phyloP scores from a whole-genome alignment of 2,329 filamentous ascomycete species.

The Lachnellula suecica region DNA sequence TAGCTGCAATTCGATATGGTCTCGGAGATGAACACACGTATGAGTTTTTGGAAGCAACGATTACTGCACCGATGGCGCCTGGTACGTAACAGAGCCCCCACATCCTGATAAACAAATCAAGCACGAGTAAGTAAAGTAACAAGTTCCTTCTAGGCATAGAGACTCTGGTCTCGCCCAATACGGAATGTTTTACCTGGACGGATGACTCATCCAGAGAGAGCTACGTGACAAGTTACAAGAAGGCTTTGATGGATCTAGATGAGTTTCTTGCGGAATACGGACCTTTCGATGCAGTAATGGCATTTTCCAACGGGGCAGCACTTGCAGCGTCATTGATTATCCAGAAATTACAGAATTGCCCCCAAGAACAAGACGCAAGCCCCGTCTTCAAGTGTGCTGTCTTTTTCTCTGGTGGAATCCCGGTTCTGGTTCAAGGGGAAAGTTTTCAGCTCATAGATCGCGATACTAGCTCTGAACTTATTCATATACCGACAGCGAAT shows the following conservation, averaged over 20 bases:
- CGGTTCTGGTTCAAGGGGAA: background rate
- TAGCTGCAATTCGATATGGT: conserved; percentile 15
- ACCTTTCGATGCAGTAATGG: conserved; percentile 17
- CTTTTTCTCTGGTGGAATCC: conserved; percentile 5
- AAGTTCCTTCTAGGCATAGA: background rate
- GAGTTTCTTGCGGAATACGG: conserved; percentile 8
- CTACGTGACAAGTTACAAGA: conserved; percentile 9
- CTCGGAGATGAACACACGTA: conserved; percentile 12
- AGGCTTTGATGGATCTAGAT: conserved; percentile 3
- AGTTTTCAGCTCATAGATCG: no score
- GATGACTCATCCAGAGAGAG: no score
- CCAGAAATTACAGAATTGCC: background rate
- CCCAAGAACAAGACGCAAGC: background rate
- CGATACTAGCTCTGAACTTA: no score
- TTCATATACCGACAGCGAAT: conserved; percentile 6
- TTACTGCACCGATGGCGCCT: conserved; percentile 4
- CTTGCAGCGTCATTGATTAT: conserved; percentile 36
- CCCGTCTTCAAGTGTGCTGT: conserved; percentile 12
- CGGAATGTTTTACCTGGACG: background rate
- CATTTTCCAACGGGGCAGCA: conserved; percentile 28
- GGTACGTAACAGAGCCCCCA: background rate
- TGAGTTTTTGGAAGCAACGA: conserved; percentile 14
- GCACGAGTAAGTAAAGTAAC: no score
- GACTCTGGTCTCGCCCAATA: background rate
- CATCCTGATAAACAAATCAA: background rate